phyloP scores from a whole-genome alignment of 2,329 filamentous ascomycete species.

The Alternaria incomplexa region DNA sequence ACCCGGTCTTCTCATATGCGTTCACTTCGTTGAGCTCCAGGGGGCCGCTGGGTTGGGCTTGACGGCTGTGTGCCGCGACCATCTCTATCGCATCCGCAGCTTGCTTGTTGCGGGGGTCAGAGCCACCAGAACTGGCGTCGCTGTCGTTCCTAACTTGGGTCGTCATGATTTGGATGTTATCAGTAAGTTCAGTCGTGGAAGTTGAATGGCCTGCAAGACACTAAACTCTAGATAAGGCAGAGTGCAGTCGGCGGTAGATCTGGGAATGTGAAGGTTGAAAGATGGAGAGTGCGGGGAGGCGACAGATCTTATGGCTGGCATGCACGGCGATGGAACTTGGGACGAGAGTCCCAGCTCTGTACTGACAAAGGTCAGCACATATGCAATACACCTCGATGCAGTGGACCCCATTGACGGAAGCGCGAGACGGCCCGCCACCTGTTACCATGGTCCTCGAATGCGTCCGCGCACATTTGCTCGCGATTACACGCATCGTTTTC shows the following conservation, averaged over 20 bases:
- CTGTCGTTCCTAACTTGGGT: conserved; percentile 3
- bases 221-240: neutral
- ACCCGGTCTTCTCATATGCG: conserved; percentile 47
- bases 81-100: conserved; percentile 6
- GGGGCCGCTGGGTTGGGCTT: neutral
- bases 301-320: neutral
- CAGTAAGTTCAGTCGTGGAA: neutral
- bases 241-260: neutral
- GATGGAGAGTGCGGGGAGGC: neutral
- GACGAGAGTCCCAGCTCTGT: neutral
- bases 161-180: conserved; percentile 7
- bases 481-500: neutral
- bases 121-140: conserved; percentile 5
- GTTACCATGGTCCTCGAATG: conserved; percentile 9
- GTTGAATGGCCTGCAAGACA: neutral
- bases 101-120: conserved; percentile 4
- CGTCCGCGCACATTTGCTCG: neutral
- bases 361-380: neutral
- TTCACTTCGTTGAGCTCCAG: conserved; percentile 26
- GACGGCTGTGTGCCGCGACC: conserved; percentile 1
- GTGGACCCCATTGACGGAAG: conserved; percentile 1
- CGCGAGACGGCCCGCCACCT: conserved; percentile 2
- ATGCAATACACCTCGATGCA: neutral
- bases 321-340: neutral
- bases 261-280: neutral